These are phyloP conservation scores for Aspergillus japonicus DNA, from an alignment of 2,329 filamentous ascomycete genomes.

Conservation along the genomic window DNA sequence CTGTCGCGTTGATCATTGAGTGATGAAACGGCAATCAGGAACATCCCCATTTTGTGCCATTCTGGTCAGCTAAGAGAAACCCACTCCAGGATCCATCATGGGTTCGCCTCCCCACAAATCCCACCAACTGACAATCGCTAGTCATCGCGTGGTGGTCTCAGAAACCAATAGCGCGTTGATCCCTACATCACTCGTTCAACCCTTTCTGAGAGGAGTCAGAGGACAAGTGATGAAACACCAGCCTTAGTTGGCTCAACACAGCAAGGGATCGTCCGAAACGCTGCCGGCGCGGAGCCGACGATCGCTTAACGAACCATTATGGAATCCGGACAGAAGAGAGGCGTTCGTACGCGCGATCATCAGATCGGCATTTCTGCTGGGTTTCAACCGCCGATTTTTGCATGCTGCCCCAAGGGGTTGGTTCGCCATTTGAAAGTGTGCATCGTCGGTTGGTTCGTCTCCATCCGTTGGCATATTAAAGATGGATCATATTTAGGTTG, in stretches of 20 bases:
- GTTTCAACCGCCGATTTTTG: conserved; percentile 20
- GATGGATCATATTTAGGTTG: conserved; percentile 8
- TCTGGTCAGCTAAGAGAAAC: neutral
- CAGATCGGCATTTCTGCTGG: conserved; percentile 19
- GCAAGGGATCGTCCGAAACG: conserved; percentile 17
- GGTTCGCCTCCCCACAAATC: neutral
- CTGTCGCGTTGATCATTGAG: neutral
- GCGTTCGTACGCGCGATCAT: conserved; percentile 10
- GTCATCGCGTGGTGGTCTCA: conserved; percentile 17
- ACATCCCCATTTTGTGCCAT: neutral
- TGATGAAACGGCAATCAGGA: neutral
- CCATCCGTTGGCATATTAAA: neutral
- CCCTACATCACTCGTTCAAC: conserved; percentile 15
- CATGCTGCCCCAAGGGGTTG: conserved; percentile 14
- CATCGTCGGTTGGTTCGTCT: neutral
- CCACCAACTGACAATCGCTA: conserved; percentile 11
- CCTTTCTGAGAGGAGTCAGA: neutral
- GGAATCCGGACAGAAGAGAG: conserved; percentile 14
- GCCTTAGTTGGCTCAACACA: neutral
- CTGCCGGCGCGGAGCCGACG: conserved; percentile 9
- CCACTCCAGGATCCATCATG: neutral
- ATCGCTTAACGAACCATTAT: conserved; percentile 11
- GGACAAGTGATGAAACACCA: conserved; percentile 8
- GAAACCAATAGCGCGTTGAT: conserved; percentile 22
- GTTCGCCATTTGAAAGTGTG: neutral